Evolutionary conservation across 228 moss, liverwort and hornwort species (phyloP), one percentile per base, ranked within the genome.

Genomic region (Sphagnum magellanicum): DNA sequence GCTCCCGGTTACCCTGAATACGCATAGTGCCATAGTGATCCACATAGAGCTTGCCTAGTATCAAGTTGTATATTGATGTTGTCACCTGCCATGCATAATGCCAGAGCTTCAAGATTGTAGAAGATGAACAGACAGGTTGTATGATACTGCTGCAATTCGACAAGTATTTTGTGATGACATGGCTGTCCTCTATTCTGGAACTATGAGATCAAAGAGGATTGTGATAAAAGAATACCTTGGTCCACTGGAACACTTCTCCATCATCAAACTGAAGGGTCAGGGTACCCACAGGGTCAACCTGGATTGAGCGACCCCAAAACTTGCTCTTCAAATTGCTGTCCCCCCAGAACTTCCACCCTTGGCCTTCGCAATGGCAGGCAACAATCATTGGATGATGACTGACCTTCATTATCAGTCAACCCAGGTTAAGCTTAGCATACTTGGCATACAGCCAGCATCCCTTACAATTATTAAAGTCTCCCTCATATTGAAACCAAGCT

Each of bases 371-470:
- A 66, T 98, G 89, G 81, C 98, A 98, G 69, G 98, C 98, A 63
- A 98, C 98, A 78, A 98, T 90, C 98, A 98, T 98, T 55, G 98
- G 98, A 73, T 98, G 98, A 84, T 98, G 98, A 67, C 98, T 98
- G 61, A 98, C 98, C 98, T 98, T 87, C 73, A 70, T 55, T 55
- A 8, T 8, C 55, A 55, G 32, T 32, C 32, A 32, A 32, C 32
- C 32, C 32, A 32, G 32, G 32, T 32, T 32, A 32, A 32, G 32
- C 32, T 32, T 32, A 32, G 32, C 32, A 32, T 32, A 32, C 32
- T 32, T 32, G 32, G 32, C 32, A 32, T 32, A 32, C 32, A 32
- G 3, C 32, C 32, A 32, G 32, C 32, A 32, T 32, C 32, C 32
- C 32, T 32, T 32, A 32, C 32, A 32, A 32, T 32, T 32, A 32